A percentile compares a stretch with the other conserved stretches of the same genome.
These are phyloP conservation scores for Cochlearia excelsa DNA, from an alignment of 345 rosid genomes.

Conservation along the genomic window DNA sequence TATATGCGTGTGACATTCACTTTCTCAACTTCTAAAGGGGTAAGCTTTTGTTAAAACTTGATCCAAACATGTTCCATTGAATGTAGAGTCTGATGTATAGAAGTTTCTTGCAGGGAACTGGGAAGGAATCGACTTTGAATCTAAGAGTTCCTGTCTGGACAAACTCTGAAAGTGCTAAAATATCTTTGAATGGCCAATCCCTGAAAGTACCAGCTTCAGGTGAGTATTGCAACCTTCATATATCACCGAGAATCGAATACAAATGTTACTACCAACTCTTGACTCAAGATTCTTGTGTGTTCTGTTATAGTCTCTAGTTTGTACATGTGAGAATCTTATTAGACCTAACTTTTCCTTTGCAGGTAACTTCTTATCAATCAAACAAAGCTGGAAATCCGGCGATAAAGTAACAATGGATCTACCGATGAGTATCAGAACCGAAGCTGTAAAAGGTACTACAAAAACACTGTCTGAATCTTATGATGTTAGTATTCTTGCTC, in stretches of 20 bases:
- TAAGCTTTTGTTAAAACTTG: slow-evolving; percentile 24
- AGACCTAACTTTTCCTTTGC: slow-evolving; percentile 13
- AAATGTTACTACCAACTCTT: neutral
- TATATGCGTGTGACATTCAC: slow-evolving; percentile 51
- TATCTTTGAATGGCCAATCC: slow-evolving; percentile 52
- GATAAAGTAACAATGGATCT: slow-evolving; percentile 61
- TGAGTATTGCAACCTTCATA: slow-evolving; percentile 20
- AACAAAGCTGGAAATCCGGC: slow-evolving; percentile 48
- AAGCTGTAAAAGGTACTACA: slow-evolving; percentile 64
- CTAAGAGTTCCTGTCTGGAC: slow-evolving; percentile 80
- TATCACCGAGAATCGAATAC: neutral
- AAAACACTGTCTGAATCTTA: neutral
- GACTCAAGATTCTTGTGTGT: neutral
- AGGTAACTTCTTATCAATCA: slow-evolving; percentile 61
- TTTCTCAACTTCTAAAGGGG: slow-evolving; percentile 46
- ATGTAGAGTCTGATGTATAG: slow-evolving; percentile 16
- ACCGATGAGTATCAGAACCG: slow-evolving; percentile 58
- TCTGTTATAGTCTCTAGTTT: slow-evolving; percentile 6
- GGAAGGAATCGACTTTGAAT: slow-evolving; percentile 56
- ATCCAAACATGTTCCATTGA: neutral
- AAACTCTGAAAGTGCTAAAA: slow-evolving; percentile 50
- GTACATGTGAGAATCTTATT: neutral
- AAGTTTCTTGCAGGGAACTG: slow-evolving; percentile 41
- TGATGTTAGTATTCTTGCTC: neutral
- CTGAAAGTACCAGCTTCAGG: slow-evolving; percentile 63